Percentiles rank a stretch among this genome's conserved stretches.
Conservation (phyloP, 768 basidiomycete species). For the Sporobolomyces pararoseus region DNA sequence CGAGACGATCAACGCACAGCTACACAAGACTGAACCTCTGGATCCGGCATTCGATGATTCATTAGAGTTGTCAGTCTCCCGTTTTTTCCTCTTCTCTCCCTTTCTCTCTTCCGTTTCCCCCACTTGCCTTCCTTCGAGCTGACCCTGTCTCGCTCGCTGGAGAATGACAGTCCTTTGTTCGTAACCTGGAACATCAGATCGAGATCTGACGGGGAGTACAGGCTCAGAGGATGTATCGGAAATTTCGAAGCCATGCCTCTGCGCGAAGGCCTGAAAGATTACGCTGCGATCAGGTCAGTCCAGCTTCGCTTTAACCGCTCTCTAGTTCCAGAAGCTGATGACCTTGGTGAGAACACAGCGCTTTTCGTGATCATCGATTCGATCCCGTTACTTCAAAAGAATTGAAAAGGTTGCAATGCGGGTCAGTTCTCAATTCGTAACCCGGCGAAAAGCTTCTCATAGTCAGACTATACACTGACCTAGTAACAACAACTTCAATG, state of each 20-base stretch:
- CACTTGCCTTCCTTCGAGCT: neutral
- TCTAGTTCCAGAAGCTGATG: neutral
- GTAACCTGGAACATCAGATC: conserved; percentile 88
- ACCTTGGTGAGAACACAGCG: conserved; percentile 51
- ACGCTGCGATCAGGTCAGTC: conserved; percentile 71
- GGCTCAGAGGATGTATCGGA: conserved; percentile 89
- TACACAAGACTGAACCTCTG: conserved; percentile 50
- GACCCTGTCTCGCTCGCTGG: neutral
- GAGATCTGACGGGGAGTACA: conserved; percentile 57
- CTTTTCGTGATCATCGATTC: conserved; percentile 84
- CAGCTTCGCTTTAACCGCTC: no score
- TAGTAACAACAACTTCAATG: no score
- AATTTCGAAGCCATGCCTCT: conserved; percentile 76
- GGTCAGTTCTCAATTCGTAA: conserved; percentile 55
- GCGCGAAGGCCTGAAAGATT: conserved; percentile 74
- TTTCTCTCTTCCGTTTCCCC: neutral
- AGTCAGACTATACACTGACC: no score
- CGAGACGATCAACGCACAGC: conserved; percentile 49
- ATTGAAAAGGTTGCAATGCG: conserved; percentile 76
- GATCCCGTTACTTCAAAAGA: conserved; percentile 69
- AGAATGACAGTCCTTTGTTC: conserved; percentile 71
- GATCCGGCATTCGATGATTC: conserved; percentile 51
- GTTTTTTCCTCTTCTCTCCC: no score
- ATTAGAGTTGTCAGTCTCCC: conserved; percentile 68
- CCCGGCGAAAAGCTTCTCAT: no score